phyloP scores from a whole-genome alignment of 768 basidiomycete genomes.

The Rhizopogon vesiculosus region DNA sequence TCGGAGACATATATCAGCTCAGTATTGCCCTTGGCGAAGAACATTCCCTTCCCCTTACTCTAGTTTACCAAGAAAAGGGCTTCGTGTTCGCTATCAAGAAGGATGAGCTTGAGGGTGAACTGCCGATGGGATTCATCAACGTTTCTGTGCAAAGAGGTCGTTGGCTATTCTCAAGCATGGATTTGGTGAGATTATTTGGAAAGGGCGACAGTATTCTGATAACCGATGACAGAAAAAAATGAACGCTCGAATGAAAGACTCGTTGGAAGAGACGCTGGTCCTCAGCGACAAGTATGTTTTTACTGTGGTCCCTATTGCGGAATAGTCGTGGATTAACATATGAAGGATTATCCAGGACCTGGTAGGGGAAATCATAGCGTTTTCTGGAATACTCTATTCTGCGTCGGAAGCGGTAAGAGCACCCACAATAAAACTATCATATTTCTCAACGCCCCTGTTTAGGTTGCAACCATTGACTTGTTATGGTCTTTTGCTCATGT shows the following conservation, averaged over 20 bases:
- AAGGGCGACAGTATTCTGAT: not conserved
- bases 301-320: not conserved
- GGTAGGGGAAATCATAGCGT: constrained; percentile 58
- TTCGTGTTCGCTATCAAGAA: constrained; percentile 75
- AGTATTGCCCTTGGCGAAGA: constrained; percentile 53
- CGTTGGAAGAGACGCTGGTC: constrained; percentile 83
- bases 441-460: not conserved
- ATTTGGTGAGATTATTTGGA: constrained; percentile 51
- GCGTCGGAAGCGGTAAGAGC: constrained; percentile 77
- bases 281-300: constrained; percentile 69
- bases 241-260: constrained; percentile 87
- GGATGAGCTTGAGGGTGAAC: constrained; percentile 38
- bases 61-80: constrained; percentile 69
- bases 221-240: constrained; percentile 61
- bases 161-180: constrained; percentile 74
- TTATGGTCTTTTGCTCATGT: constrained; percentile 83
- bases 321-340: not conserved
- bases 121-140: constrained; percentile 73
- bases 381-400: constrained; percentile 82
- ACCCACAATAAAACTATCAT: not conserved
- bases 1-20: constrained; percentile 79
- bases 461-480: constrained; percentile 90
- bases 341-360: constrained; percentile 76
- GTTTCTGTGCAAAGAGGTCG: constrained; percentile 61
- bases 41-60: constrained; percentile 58